Conservation (phyloP, 2,329 filamentous ascomycete species). For the Aspergillus caelatus region DNA sequence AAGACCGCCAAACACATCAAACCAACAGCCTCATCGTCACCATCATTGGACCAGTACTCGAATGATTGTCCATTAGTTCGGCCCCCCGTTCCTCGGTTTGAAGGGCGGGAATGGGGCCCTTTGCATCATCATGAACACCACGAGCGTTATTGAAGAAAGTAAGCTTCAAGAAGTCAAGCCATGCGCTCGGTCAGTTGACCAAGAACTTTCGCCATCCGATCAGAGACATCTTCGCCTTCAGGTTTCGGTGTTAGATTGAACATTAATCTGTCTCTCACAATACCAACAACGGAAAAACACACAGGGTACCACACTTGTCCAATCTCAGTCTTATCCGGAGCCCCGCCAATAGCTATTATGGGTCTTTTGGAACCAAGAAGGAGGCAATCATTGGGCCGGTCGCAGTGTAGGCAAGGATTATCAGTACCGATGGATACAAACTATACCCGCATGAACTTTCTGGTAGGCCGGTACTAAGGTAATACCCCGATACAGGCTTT, state of each 20-base stretch:
- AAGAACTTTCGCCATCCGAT: not conserved
- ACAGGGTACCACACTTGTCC: not conserved
- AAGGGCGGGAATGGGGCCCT: conserved; percentile 9
- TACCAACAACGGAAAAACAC: not conserved
- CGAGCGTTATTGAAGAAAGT: conserved; percentile 1
- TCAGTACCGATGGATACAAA: conserved; percentile 11
- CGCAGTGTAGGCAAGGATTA: conserved; percentile 8
- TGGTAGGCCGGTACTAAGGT: not conserved
- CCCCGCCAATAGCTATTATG: conserved; percentile 11
- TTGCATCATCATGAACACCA: conserved; percentile 27
- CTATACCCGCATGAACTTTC: not conserved
- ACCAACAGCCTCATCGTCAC: not conserved
- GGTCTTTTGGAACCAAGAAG: conserved; percentile 3
- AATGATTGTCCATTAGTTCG: conserved; percentile 6
- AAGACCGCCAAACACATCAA: conserved; percentile 6
- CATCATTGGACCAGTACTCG: not conserved
- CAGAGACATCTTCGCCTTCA: not conserved
- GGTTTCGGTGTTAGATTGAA: not conserved
- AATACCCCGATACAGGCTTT: not conserved
- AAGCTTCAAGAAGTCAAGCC: not conserved
- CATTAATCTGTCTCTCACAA: conserved; percentile 17
- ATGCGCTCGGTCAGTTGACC: not conserved
- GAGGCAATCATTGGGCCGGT: conserved; percentile 13
- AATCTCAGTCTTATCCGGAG: conserved; percentile 9
- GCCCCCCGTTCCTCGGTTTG: conserved; percentile 18